Evolutionary conservation across 108 stramenopile species (phyloP).

Genomic region (Parietichytrium sp.): DNA sequence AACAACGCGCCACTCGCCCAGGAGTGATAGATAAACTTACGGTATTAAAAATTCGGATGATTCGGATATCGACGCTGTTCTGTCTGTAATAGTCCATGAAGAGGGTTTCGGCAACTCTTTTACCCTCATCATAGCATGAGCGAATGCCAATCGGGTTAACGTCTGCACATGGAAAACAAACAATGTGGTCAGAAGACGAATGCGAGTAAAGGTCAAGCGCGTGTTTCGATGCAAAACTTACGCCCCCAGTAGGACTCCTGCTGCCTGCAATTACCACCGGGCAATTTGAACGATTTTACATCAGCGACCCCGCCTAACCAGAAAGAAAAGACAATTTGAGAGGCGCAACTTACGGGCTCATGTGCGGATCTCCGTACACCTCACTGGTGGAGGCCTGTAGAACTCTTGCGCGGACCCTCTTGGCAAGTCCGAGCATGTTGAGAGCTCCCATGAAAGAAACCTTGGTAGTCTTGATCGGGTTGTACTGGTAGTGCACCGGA

Average conservation of each 20-base stretch:
- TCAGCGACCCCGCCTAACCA: too few species aligned
- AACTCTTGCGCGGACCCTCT: conserved; percentile 86
- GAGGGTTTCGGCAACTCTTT: conserved; percentile 99
- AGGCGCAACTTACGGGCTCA: conserved; percentile 96
- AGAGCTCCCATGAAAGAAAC: conserved; percentile 86
- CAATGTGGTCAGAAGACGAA: too few species aligned
- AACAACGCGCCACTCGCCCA: too few species aligned
- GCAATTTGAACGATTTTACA: too few species aligned
- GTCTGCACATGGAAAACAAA: too few species aligned
- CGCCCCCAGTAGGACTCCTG: conserved; percentile 93
- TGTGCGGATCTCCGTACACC: conserved; percentile 78
- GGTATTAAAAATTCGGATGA: conserved; percentile 99
- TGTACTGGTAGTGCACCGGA: conserved; percentile 99
- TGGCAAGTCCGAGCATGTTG: conserved; percentile 97
- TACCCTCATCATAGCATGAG: conserved; percentile 99
- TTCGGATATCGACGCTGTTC: conserved; percentile 85
- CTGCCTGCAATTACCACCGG: too few species aligned
- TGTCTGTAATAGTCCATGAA: conserved; percentile 91
- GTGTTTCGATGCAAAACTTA: too few species aligned
- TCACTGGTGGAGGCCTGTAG: conserved; percentile 90
- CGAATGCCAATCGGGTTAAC: conserved; percentile 96
- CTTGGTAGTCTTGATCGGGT: conserved; percentile 99
- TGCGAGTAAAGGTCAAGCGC: too few species aligned
- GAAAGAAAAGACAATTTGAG: too few species aligned
- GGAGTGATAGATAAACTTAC: too few species aligned